These are phyloP conservation scores for Dictyostelium gargantuum DNA, from an alignment of 208 protist species.

Conservation along the genomic window DNA sequence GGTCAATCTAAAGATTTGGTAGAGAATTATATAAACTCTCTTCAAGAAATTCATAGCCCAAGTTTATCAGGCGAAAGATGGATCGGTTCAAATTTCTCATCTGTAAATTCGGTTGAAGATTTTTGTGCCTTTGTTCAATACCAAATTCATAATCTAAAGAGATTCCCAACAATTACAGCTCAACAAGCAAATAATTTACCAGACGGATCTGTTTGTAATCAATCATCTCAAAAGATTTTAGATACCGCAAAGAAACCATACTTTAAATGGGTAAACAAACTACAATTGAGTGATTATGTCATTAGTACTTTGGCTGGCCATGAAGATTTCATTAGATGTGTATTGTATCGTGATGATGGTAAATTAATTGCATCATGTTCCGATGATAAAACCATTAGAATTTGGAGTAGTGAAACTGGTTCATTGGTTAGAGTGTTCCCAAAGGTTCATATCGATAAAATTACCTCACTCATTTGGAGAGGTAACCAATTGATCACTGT, in stretches of 20 bases:
- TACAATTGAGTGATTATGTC: constrained; percentile 35
- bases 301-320: constrained; percentile 22
- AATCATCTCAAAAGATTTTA: background rate
- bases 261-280: constrained; percentile 23
- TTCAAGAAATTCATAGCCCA: background rate
- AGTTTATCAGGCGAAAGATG: constrained; percentile 34
- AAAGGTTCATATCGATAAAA: constrained; percentile 22
- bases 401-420: constrained; percentile 46
- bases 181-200: constrained; percentile 43
- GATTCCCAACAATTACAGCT: background rate
- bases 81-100: constrained; percentile 23
- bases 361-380: constrained; percentile 31
- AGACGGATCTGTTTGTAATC: constrained; percentile 15
- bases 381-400: constrained; percentile 50
- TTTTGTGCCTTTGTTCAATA: constrained; percentile 41
- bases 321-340: constrained; percentile 32
- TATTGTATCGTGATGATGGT: constrained; percentile 29
- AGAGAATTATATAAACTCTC: background rate
- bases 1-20: background rate
- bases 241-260: background rate
- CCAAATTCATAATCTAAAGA: background rate
- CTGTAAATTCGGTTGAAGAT: background rate
- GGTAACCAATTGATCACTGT: background rate
- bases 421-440: constrained; percentile 14
- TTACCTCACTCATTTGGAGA: constrained; percentile 6